phyloP scores from a whole-genome alignment of 148 eudicot genomes.

The Fallopia convolvulus region DNA sequence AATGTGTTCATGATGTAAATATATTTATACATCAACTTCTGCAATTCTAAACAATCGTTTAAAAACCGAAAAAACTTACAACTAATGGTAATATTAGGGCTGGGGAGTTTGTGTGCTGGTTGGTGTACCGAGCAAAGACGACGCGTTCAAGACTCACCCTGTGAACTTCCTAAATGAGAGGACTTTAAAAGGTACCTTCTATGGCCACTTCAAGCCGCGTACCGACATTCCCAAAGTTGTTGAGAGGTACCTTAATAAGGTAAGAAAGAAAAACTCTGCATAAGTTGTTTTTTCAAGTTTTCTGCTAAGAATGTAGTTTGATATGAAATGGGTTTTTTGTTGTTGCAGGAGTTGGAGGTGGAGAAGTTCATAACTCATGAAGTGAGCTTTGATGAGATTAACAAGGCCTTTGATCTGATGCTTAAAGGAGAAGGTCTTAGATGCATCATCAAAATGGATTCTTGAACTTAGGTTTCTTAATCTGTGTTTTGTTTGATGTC shows the following conservation, averaged over 20 bases:
- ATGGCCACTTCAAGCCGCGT: slow-evolving; percentile 42
- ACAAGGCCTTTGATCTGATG: slow-evolving; percentile 58
- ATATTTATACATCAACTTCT: slow-evolving; percentile 4
- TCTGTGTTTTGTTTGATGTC: not conserved
- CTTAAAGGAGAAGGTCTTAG: slow-evolving; percentile 40
- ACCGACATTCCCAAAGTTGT: slow-evolving; percentile 41
- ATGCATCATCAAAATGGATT: slow-evolving; percentile 51
- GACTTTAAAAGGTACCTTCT: slow-evolving; percentile 52
- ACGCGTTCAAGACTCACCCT: slow-evolving; percentile 39
- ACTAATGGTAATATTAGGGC: slow-evolving; percentile 22
- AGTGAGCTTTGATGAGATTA: slow-evolving; percentile 38
- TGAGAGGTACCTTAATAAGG: slow-evolving; percentile 54
- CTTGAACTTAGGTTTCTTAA: not conserved
- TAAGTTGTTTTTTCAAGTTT: not conserved
- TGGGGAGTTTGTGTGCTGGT: slow-evolving; percentile 59
- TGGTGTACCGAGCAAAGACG: slow-evolving; percentile 51
- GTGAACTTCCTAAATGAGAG: slow-evolving; percentile 41
- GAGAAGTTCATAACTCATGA: slow-evolving; percentile 63
- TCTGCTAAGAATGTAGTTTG: not conserved
- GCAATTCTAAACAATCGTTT: not conserved
- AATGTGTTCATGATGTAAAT: slow-evolving; percentile 53
- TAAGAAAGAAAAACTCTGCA: not conserved
- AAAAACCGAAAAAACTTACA: not conserved
- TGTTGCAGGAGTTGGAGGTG: slow-evolving; percentile 46
- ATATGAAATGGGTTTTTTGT: slow-evolving; percentile 27